These are phyloP conservation scores for Citrus reticulata DNA, from an alignment of 345 rosid species.

Conservation along the genomic window DNA sequence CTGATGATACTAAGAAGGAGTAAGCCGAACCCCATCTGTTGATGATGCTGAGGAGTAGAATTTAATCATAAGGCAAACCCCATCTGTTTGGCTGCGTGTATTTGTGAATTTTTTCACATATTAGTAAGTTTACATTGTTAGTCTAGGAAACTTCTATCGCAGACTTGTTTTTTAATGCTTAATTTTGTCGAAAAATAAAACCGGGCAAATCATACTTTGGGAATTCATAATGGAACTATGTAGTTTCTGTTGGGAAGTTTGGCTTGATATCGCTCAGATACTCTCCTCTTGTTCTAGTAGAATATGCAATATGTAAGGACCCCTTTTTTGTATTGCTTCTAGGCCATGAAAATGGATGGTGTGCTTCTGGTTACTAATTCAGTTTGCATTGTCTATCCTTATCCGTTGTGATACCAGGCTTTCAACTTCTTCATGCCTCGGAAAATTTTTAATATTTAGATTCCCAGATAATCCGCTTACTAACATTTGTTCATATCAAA, in stretches of 20 bases:
- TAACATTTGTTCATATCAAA: neutral
- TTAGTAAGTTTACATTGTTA: slow-evolving; percentile 6
- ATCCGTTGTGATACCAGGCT: neutral
- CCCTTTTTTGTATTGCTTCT: neutral
- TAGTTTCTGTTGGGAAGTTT: neutral
- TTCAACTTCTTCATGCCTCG: neutral
- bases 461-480: neutral
- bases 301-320: neutral
- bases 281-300: neutral
- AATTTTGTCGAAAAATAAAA: slow-evolving; percentile 9
- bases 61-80: slow-evolving; percentile 12
- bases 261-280: neutral
- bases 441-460: neutral
- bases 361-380: neutral
- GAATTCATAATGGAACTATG: slow-evolving; percentile 6
- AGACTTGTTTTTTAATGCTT: slow-evolving; percentile 6
- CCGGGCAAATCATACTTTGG: neutral
- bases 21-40: slow-evolving; percentile 19
- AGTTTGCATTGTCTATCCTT: too few relatives aligned
- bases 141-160: slow-evolving; percentile 2
- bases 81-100: slow-evolving; percentile 12
- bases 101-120: slow-evolving; percentile 1
- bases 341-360: neutral
- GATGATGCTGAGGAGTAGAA: slow-evolving; percentile 33
- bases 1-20: slow-evolving; percentile 28